These are phyloP conservation scores for Haplographium delicatum DNA, from an alignment of 495 filamentous ascomycete species.

Conservation along the genomic window DNA sequence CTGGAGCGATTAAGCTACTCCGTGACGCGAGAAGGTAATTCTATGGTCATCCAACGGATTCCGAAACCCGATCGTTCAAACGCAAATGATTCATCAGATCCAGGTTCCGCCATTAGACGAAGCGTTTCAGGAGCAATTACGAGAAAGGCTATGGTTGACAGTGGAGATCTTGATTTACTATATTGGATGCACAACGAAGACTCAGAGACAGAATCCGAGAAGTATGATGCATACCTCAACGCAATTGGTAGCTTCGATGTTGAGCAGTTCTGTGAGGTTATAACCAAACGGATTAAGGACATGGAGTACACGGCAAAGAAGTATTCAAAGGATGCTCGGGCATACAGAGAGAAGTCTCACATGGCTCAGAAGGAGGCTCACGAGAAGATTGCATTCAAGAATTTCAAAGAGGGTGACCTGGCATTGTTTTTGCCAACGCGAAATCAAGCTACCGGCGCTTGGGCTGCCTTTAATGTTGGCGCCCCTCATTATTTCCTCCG, in stretches of 20 bases:
- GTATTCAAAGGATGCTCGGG: conserved; percentile 79
- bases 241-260: conserved; percentile 71
- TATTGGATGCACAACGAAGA: conserved; percentile 74
- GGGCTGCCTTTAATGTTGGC: conserved; percentile 97
- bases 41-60: conserved; percentile 72
- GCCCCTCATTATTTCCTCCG: conserved; percentile 95
- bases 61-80: conserved; percentile 57
- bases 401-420: conserved; percentile 95
- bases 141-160: conserved; percentile 37
- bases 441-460: conserved; percentile 88
- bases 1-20: conserved; percentile 83
- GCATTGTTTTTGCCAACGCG: conserved; percentile 92
- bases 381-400: conserved; percentile 92
- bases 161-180: conserved; percentile 58
- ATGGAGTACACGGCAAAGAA: conserved; percentile 85
- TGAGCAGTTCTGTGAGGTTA: conserved; percentile 71
- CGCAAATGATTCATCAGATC: conserved; percentile 52
- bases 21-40: conserved; percentile 64
- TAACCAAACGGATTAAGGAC: conserved; percentile 83
- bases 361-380: conserved; percentile 81
- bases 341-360: conserved; percentile 84
- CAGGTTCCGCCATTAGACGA: conserved; percentile 54
- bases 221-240: conserved; percentile 66
- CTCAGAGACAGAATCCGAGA: conserved; percentile 57
- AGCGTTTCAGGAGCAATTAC: conserved; percentile 30